Base-by-base conservation (phyloP, 768 basidiomycete species). In the Calocybe indica region DNA sequence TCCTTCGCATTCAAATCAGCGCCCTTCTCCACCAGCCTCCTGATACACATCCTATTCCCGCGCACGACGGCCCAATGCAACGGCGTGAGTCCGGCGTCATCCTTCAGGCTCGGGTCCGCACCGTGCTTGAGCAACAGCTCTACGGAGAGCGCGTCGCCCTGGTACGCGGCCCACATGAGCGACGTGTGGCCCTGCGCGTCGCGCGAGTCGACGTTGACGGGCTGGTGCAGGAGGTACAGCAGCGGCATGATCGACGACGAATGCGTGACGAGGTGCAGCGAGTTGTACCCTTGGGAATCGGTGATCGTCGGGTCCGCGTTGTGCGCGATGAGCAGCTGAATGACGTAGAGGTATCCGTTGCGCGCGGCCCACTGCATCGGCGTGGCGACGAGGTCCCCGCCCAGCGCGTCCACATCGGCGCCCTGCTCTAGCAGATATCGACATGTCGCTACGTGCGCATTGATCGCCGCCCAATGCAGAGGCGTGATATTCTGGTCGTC, bases 111-210 rank as follows among this genome's bases (percentile, higher is more conserved):
- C 1, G 85, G 74, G 49, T 82, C 88, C 1, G 96, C 93, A 2
- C 91, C 91, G 55, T 94, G 90, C 47, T 83, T 79, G 44, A 99
- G 75, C 37, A 99, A 68, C 40, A 98, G 65, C 53, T 97, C 93
- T 5, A 98, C 93, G 2, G 89, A 92, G 32, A 98, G 78, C 1
- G 92, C 93, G 60, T 99, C 96, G 40, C 96, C 96, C 63, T 99
- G 96, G 65, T 98, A 99, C 7, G 92, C 91, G 5, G 96, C 96
- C 96, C 96, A 99, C 91, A 97, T 96, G 43, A 98, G 75, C 0
- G 90, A 77, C 0, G 95, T 96, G 61, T 98, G 96, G 0, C 96
- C 96, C 58, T 91, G 88, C 1, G 83, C 73, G 63, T 99, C 96
- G 36, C 83, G 78, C 40, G 86, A 85, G 62, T 99, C 96, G 49